phyloP scores from a whole-genome alignment of 1,284 basidiomycete genomes.

The Trichosporon sp. region DNA sequence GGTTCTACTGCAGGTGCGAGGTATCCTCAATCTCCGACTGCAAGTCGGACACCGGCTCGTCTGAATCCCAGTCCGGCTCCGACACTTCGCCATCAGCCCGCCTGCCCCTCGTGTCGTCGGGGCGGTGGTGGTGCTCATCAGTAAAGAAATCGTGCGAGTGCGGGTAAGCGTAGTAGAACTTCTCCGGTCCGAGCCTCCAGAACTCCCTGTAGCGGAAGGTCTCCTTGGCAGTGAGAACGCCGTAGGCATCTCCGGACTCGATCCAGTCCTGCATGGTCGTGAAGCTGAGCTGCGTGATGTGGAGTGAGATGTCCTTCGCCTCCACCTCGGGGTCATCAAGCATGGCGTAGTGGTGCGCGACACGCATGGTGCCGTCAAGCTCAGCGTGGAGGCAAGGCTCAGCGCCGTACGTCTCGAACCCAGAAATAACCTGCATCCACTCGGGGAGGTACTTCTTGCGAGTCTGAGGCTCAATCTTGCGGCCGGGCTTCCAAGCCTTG shows the following conservation, averaged over 20 bases:
- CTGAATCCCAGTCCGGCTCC: not conserved
- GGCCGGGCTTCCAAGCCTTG: not conserved
- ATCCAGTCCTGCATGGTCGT: not conserved
- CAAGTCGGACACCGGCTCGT: not conserved
- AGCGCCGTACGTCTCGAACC: not conserved
- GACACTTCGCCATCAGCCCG: no score
- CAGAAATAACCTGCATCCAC: no score
- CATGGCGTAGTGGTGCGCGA: not conserved
- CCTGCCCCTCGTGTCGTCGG: not conserved
- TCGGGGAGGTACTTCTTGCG: conserved; percentile 1
- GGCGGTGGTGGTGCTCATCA: not conserved
- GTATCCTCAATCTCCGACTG: no score
- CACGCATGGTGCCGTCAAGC: not conserved
- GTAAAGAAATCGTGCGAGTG: not conserved
- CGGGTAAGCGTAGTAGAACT: not conserved
- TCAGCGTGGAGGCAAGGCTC: not conserved
- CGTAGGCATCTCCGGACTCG: not conserved
- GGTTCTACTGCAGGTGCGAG: no score
- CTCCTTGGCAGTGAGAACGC: not conserved
- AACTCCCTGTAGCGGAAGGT: not conserved
- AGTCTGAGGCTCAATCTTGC: not conserved
- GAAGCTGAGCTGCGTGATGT: not conserved
- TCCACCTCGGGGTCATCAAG: not conserved
- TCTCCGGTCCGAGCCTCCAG: not conserved
- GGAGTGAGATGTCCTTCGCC: not conserved